A percentile compares a stretch with the other conserved stretches of the same genome.
Conservation (phyloP, 2,329 filamentous ascomycete species). For the Xylaria sp. region DNA sequence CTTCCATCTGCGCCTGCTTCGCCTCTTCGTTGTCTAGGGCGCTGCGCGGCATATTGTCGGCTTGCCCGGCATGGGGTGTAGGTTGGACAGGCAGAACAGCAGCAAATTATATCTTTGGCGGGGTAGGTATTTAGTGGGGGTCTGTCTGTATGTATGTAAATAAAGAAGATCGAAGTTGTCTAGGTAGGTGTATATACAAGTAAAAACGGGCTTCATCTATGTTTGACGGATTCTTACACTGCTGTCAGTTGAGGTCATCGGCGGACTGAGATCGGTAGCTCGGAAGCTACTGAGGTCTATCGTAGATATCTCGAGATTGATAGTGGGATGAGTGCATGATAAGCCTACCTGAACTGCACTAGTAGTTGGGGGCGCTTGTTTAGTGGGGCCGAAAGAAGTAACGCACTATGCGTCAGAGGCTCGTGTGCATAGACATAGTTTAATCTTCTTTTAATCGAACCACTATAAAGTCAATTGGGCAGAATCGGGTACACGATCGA, state of each 20-base stretch:
- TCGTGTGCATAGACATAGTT: not conserved
- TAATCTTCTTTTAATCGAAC: not conserved
- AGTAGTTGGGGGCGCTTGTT: not conserved
- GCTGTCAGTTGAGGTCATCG: not conserved
- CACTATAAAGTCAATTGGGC: not conserved
- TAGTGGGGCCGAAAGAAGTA: not conserved
- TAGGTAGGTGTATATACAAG: not conserved
- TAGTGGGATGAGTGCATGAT: not conserved
- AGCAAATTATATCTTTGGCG: no score
- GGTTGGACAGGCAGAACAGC: not conserved
- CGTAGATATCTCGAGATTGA: not conserved
- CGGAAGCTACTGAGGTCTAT: not conserved
- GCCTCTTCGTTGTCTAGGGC: conserved; percentile 74
- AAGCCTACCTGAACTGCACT: not conserved
- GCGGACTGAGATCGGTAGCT: not conserved
- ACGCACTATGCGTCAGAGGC: not conserved
- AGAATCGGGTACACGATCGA: not conserved
- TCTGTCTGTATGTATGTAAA: not conserved
- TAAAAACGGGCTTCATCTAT: not conserved
- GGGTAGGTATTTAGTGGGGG: not conserved
- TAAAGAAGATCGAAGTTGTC: not conserved
- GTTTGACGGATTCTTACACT: not conserved
- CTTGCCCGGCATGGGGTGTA: not conserved
- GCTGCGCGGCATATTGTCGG: conserved; percentile 56
- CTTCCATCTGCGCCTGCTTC: conserved; percentile 76